A percentile compares a stretch with the other conserved stretches of the same genome.
phyloP scores from a whole-genome alignment of 2,329 filamentous ascomycete species.

The Penicillium hordei region DNA sequence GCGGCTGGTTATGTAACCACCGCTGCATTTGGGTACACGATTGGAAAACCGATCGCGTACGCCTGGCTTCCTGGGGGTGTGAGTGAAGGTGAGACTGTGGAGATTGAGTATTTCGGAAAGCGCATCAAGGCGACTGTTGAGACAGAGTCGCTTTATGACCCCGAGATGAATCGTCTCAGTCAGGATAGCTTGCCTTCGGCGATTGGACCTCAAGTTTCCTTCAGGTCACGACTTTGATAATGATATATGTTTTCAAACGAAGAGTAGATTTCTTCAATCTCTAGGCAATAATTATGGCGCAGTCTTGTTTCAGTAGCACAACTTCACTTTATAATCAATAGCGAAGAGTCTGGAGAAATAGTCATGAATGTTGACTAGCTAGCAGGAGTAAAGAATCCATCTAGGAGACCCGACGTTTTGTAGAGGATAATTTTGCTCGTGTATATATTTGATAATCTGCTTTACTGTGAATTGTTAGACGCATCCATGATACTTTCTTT shows the following conservation, averaged over 20 bases:
- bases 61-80: slow-evolving; percentile 55
- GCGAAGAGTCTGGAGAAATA: too few species aligned
- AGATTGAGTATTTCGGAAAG: slow-evolving; percentile 63
- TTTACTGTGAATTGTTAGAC: too few species aligned
- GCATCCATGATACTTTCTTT: too few species aligned
- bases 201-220: slow-evolving; percentile 6
- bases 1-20: slow-evolving; percentile 60
- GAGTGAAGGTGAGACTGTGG: slow-evolving; percentile 51
- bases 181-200: slow-evolving; percentile 16
- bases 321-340: background rate
- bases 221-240: slow-evolving; percentile 11
- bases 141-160: slow-evolving; percentile 52
- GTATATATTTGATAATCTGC: too few species aligned
- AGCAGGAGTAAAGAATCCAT: too few species aligned
- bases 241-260: background rate
- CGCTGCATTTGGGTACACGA: slow-evolving; percentile 60
- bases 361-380: too few species aligned
- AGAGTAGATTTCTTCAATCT: background rate
- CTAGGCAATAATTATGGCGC: background rate
- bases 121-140: slow-evolving; percentile 56
- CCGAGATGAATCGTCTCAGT: slow-evolving; percentile 39
- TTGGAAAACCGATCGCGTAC: slow-evolving; percentile 60
- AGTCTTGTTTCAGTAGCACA: background rate
- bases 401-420: too few species aligned
- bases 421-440: too few species aligned